Evolutionary conservation across 345 rosid genomes (phyloP), one percentile per base, ranked within the genome.

Genomic region (Nasturtium officinale): DNA sequence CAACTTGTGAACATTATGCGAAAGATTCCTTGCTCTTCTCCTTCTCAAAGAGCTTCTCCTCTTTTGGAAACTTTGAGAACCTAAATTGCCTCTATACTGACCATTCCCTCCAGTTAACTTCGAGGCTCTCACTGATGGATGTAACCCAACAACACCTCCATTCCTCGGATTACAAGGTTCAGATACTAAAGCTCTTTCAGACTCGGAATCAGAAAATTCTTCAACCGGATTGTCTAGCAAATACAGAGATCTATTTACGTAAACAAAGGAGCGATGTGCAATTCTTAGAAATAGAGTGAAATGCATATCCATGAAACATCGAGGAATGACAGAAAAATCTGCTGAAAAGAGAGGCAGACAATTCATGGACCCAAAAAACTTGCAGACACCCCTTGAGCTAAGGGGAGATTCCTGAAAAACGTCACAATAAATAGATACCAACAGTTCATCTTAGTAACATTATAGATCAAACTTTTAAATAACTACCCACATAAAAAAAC

Each of bases 41-140:
- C 85, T 77, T 84, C 86, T 86, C 25, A 85, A 56, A 0, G 95
- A 85, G 61, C 96, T 96, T 79, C 97, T 84, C 69, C 90, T 83
- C 85, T 85, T 91, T 61, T 77, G 94, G 55, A 90, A 75, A 64
- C 91, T 80, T 15, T 89, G 86, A 51, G 88, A 83, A 74, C 80
- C 86, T 58, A 83, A 18, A 38, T 78, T 77, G 82, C 72, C 68
- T 76, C 84, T 87, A 73, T 74, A 65, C 43, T 80, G 92, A 51
- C 42, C 56, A 68, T 71, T 83, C 42, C 87, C 82, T 29, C 76
- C 83, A 17, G 80, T 76, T 72, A 85, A 26, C 75, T 80, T 91
- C 29, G 85, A 83, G 47, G 80, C 79, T 71, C 86, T 82, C 67
- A 75, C 67, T 40, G 89, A 82, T 20, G 85, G 85, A 60, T 78